Evolutionary conservation across 192 early-diverging fungal genomes (phyloP), one percentile per base, ranked within the genome.

Genomic region (Funneliformis mosseae): DNA sequence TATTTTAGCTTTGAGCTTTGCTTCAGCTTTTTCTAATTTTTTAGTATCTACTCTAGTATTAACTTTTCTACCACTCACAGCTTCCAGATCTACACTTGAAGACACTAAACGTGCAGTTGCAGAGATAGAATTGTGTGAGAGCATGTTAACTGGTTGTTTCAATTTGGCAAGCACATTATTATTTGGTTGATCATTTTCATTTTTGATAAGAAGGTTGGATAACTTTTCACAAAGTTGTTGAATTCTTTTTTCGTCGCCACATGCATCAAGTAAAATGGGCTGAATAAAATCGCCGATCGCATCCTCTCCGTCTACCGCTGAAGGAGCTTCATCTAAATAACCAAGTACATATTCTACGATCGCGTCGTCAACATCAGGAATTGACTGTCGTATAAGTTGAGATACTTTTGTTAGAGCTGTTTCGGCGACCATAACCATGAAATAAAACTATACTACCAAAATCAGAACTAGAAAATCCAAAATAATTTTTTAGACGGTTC

Each of bases 11-110:
- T 93, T 95, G 83, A 96, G 93, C 83, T 96, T 96, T 48, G 91
- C 90, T 87, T 99, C 97, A 39, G 96, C 96, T 81, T 96, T 96
- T 77, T 93, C 89, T 78, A 98, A 88, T 86, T 97, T 98, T 73
- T 91, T 87, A 55, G 91, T 83, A 71, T 93, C 92, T 8, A 94
- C 94, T 85, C 94, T 92, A 43, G 92, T 92, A 16, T 90, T 88
- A 72, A 94, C 85, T 43, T 84, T 86, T 43, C 92, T 90, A 45
- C 93, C 93, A 73, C 87, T 90, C 7, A 91, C 85, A 45, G 92
- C 86, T 41, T 94, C 89, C 42, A 94, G 85, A 83, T 93, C 93
- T 0, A 92, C 89, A n/a, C 82, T 73, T 38, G 83, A 77, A 14
- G 80, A 84, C 79, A 82, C 78, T 69, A 88, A 74, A 74, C 78